phyloP scores from a whole-genome alignment of 352 stramenopile species.

The Pseudoperonospora humuli region DNA sequence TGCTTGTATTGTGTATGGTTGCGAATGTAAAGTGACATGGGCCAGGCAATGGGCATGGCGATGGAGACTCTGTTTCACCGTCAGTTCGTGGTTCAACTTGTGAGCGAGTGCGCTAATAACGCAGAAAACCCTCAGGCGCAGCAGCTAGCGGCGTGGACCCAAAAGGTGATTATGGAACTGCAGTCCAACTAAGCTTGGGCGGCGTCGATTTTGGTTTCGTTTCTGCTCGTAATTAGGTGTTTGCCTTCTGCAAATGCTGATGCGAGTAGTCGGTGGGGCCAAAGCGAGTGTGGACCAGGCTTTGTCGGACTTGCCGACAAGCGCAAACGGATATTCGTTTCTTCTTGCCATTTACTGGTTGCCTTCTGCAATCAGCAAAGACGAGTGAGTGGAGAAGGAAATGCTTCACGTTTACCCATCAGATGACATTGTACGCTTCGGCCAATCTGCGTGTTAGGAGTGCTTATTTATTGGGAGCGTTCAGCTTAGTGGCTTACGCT shows the following conservation, averaged over 20 bases:
- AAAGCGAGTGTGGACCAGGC: conserved; percentile 4
- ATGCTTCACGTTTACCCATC: conserved; percentile 5
- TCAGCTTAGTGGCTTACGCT: conserved; percentile 7
- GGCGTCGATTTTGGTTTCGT: conserved; percentile 6
- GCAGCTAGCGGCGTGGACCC: conserved; percentile 65
- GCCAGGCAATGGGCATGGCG: conserved; percentile 61
- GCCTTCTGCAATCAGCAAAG: conserved; percentile 24
- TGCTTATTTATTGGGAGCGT: conserved; percentile 30
- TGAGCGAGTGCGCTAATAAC: conserved; percentile 64
- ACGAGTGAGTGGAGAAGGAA: conserved; percentile 1
- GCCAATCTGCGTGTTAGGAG: conserved; percentile 19
- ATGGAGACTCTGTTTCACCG: conserved; percentile 57
- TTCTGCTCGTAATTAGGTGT: conserved; percentile 11
- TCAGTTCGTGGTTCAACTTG: conserved; percentile 62
- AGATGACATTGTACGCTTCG: conserved; percentile 7
- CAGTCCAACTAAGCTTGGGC: conserved; percentile 35
- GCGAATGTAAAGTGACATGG: conserved; percentile 60
- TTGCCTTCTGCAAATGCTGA: conserved; percentile 27
- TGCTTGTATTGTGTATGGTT: conserved; percentile 13
- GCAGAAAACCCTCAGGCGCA: conserved; percentile 57
- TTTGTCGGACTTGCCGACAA: conserved; percentile 25
- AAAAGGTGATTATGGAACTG: conserved; percentile 68
- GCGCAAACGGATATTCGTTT: conserved; percentile 6
- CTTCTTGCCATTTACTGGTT: conserved; percentile 15
- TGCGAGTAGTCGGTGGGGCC: conserved; percentile 1